A percentile compares a stretch with the other conserved stretches of the same genome.
phyloP scores from a whole-genome alignment of 2,329 filamentous ascomycete genomes.

The Rutstroemia sydowiana region DNA sequence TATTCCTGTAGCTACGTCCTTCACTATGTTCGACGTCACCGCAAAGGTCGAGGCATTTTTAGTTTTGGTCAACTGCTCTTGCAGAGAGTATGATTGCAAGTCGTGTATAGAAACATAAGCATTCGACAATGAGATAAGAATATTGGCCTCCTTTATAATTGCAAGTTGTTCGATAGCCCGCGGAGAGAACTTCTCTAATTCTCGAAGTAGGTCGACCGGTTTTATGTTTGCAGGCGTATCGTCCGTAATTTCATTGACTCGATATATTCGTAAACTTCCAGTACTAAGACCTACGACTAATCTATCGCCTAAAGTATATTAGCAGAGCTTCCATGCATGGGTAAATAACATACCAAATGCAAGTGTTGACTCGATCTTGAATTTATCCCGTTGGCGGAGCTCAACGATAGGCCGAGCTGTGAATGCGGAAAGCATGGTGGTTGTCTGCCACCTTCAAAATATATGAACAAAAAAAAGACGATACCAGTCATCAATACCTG shows the following conservation, averaged over 20 bases:
- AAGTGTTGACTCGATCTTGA: slow-evolving; percentile 91
- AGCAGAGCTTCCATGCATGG: slow-evolving; percentile 8
- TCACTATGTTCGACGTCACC: slow-evolving; percentile 91
- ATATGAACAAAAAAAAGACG: neutral
- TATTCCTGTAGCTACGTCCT: slow-evolving; percentile 78
- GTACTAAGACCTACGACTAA: slow-evolving; percentile 88
- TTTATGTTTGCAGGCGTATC: slow-evolving; percentile 36
- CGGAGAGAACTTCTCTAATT: slow-evolving; percentile 89
- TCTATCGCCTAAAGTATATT: slow-evolving; percentile 59
- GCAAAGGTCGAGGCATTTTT: slow-evolving; percentile 87
- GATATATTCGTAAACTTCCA: slow-evolving; percentile 82
- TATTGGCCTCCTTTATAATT: slow-evolving; percentile 89
- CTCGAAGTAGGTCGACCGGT: slow-evolving; percentile 77
- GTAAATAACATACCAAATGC: slow-evolving; percentile 60
- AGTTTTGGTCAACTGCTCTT: slow-evolving; percentile 73
- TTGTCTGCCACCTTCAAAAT: slow-evolving; percentile 19
- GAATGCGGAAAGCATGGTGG: slow-evolving; percentile 91
- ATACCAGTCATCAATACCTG: slow-evolving; percentile 1
- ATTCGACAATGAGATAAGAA: slow-evolving; percentile 85
- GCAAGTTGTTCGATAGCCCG: slow-evolving; percentile 89
- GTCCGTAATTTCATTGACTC: slow-evolving; percentile 62
- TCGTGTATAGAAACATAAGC: slow-evolving; percentile 86
- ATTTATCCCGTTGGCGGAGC: slow-evolving; percentile 92
- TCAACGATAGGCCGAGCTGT: slow-evolving; percentile 94
- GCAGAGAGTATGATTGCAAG: slow-evolving; percentile 71